Conservation (phyloP, 176 grass and related monocot genomes). For the Hyparrhenia diplandra region DNA sequence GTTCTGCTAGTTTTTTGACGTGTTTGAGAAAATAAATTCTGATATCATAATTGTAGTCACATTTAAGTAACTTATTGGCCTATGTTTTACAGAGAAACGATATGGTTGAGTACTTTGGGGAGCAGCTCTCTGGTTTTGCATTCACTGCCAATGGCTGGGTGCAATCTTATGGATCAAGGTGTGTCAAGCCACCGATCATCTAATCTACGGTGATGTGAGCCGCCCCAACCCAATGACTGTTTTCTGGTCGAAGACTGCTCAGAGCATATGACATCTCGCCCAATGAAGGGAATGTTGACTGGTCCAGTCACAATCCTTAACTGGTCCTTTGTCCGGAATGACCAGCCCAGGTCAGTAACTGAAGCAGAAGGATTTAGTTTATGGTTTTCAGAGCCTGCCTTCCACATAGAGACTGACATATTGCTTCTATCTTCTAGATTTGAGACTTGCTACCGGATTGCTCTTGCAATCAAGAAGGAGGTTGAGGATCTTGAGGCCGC, state of each 20-base stretch:
- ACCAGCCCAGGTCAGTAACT: conserved; percentile 72
- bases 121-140: conserved; percentile 86
- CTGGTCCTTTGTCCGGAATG: conserved; percentile 96
- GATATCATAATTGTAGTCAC: neutral
- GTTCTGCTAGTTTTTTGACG: neutral
- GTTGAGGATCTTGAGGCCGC: conserved; percentile 91
- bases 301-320: conserved; percentile 97
- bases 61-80: neutral
- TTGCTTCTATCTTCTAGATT: conserved; percentile 36
- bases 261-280: conserved; percentile 88
- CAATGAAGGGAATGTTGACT: conserved; percentile 97
- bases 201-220: conserved; percentile 92
- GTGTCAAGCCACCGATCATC: conserved; percentile 90
- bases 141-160: conserved; percentile 96
- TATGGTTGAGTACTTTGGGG: conserved; percentile 97
- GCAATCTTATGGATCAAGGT: conserved; percentile 87
- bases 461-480: conserved; percentile 81
- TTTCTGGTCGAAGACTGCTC: conserved; percentile 75
- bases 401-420: neutral
- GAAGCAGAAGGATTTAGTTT: neutral
- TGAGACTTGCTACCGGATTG: conserved; percentile 97
- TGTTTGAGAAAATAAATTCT: neutral
- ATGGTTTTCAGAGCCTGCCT: neutral
- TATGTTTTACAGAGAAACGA: conserved; percentile 70
- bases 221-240: conserved; percentile 90